Evolutionary conservation across 129 eudicot species (phyloP).

Genomic region (Ambrosia trifida): DNA sequence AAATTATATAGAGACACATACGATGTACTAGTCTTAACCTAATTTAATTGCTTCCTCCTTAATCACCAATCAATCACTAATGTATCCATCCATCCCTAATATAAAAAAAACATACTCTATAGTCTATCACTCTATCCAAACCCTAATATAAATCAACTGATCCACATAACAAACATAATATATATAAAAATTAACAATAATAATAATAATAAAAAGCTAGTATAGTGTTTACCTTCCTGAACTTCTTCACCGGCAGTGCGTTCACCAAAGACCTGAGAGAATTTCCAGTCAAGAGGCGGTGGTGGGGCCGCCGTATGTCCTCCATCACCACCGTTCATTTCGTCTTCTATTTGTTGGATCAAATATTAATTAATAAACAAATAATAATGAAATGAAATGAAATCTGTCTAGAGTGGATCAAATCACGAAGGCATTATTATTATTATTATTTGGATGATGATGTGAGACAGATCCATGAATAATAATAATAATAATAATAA

Average conservation of each 20-base stretch:
- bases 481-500: slow-evolving; percentile 17
- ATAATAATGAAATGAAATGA: not conserved
- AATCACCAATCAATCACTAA: slow-evolving; percentile 15
- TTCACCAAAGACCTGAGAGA: slow-evolving; percentile 80
- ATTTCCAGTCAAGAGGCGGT: slow-evolving; percentile 83
- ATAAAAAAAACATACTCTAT: slow-evolving; percentile 20
- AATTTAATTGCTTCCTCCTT: not conserved
- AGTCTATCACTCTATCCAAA: slow-evolving; percentile 19
- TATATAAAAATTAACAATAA: not conserved
- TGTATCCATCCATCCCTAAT: slow-evolving; percentile 25
- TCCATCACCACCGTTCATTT: slow-evolving; percentile 66
- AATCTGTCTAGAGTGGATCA: slow-evolving; percentile 21
- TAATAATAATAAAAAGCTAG: slow-evolving; percentile 1
- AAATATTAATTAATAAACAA: not conserved
- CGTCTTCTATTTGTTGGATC: not conserved
- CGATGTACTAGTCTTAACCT: slow-evolving; percentile 17
- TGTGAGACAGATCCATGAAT: slow-evolving; percentile 9
- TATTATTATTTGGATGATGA: slow-evolving; percentile 29
- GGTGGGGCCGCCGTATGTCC: slow-evolving; percentile 68
- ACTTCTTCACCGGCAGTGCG: slow-evolving; percentile 73
- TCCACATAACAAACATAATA: slow-evolving; percentile 14
- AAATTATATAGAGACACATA: slow-evolving; percentile 1
- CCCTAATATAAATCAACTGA: slow-evolving; percentile 34
- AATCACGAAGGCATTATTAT: slow-evolving; percentile 33
- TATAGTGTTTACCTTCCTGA: slow-evolving; percentile 44